Evolutionary conservation across 176 grass and related monocot genomes (phyloP), one percentile per base, ranked within the genome.

Genomic region (Triticum dicoccoides): DNA sequence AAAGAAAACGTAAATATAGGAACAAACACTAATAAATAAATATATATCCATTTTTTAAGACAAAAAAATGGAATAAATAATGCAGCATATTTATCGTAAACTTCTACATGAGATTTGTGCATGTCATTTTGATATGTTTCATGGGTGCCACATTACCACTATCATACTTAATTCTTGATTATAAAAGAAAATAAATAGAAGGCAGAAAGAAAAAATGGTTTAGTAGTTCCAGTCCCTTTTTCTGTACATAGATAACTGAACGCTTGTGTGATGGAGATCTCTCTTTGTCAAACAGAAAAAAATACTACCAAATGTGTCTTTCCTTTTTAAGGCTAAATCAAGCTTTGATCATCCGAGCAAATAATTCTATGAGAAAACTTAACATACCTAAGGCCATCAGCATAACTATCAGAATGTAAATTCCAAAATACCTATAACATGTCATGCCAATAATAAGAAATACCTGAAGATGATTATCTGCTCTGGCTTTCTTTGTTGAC

Each of bases 401-500:
- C 37, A 39, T 49, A 69, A 17, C n/a, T 20, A 82, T 38, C 12
- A 72, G 64, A 51, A 35, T 32, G n/a, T 32, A 80, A 69, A 76
- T 15, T 24, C 41, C 41, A 44, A 59, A 62, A 37, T 27, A 61
- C 30, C 9, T 61, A 74, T 74, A 21, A 27, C 73, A 74, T 83
- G 11, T 21, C 59, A 63, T 63, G 21, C 38, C 37, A 83, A 52
- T 65, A 78, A 66, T 34, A 66, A 65, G 73, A 66, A 49, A 77
- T 24, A 95, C 90, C 93, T 90, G 80, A 95, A 95, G 81, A 95
- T 92, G 71, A 95, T 92, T 68, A 95, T 92, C 65, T 92, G 90
- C 21, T 65, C 18, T 41, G 93, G 93, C 70, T 95, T 95, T 63
- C 67, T 86, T 38, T 59, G 23, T 24, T 65, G n/a, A 79, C 90